Evolutionary conservation across 257 asterid genomes (phyloP).

Genomic region (Solanum neorickii): DNA sequence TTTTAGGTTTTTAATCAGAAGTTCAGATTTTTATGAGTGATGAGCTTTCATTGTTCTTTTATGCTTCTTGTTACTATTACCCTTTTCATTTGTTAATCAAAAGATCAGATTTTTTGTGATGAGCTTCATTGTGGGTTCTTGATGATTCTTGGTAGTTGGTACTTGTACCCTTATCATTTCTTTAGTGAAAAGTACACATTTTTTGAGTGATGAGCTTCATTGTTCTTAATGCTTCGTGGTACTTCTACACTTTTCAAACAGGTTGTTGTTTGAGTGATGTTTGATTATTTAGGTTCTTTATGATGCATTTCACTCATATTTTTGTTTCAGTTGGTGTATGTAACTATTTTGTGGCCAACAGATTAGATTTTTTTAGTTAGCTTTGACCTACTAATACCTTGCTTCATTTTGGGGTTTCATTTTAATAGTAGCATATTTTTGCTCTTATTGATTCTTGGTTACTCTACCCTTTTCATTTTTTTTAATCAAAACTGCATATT

Average conservation of each 20-base stretch:
- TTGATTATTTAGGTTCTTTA: background rate
- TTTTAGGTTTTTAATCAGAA: background rate
- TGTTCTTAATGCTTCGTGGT: conserved; percentile 48
- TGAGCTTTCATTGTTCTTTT: conserved; percentile 12
- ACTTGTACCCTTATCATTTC: background rate
- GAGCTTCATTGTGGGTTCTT: conserved; percentile 16
- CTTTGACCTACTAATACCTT: background rate
- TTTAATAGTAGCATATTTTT: background rate
- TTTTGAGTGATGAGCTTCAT: background rate
- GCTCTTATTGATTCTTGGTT: conserved; percentile 49
- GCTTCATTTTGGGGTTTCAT: background rate
- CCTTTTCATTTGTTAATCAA: background rate
- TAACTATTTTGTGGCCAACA: background rate
- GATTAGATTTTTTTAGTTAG: background rate
- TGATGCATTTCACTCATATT: background rate
- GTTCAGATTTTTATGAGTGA: background rate
- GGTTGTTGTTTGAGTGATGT: background rate
- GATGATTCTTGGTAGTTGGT: conserved; percentile 40
- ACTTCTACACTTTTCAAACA: background rate
- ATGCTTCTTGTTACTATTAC: conserved; percentile 39
- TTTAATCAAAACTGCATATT: background rate
- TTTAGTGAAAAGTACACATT: background rate
- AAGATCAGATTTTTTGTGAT: background rate
- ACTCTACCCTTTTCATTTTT: background rate
- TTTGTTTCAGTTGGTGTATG: background rate